Evolutionary conservation across 805 yeast species (phyloP), one percentile per base, ranked within the genome.

Genomic region (Wickerhamiella cacticola): DNA sequence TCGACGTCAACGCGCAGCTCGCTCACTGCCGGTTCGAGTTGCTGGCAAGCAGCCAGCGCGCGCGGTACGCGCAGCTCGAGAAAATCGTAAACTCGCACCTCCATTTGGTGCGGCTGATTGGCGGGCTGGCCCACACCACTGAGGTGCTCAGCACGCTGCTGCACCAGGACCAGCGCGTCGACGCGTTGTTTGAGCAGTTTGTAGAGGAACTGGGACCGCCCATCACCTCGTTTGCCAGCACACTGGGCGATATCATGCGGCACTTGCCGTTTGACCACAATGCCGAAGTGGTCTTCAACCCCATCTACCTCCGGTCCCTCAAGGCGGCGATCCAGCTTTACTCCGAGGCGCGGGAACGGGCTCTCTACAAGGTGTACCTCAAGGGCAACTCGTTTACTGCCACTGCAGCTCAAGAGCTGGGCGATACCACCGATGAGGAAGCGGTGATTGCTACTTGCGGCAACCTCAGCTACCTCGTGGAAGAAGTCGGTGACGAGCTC

Each of bases 381-480:
- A 29, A 29, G n/a, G 63, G 68, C 2, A 24, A 25, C 15, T 23
- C 40, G 24, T 15, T 21, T n/a, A 36, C 41, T 56, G n/a, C n/a
- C n/a, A n/a, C n/a, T n/a, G n/a, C n/a, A n/a, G n/a, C n/a, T n/a
- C n/a, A n/a, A n/a, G n/a, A n/a, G n/a, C n/a, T n/a, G n/a, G n/a
- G n/a, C n/a, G 43, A 40, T 35, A 73, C 70, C 51, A 70, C 80
- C 1, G 80, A 78, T 51, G 82, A 80, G 55, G 94, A 83, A 63
- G 87, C 82, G 54, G 81, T 83, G 3, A 82, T 88, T 1, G 94
- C 94, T 0, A 75, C 83, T 41, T 82, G 92, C 65, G 89, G 88
- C 1, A 82, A 83, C 59, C 83, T 83, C 58, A 71, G 88, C 1
- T 74, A 78, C 29, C 68, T 82, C 21, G 59, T 85, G 33, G 73